Conservation (phyloP, 345 rosid genomes). For the Abelmoschus esculentus region DNA sequence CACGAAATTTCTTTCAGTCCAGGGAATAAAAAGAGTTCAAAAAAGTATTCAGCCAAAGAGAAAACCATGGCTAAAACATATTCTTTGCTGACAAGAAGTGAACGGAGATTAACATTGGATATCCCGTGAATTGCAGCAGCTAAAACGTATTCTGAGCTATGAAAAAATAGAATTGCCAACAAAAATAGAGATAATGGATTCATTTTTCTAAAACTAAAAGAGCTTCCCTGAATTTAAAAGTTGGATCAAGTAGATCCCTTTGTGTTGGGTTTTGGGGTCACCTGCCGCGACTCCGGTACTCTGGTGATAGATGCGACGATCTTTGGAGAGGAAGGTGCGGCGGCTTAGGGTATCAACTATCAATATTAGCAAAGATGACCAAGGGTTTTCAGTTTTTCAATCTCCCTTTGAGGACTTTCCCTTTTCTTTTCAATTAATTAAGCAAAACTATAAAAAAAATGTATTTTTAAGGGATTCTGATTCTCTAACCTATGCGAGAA, state of each 20-base stretch:
- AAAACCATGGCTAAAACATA: conserved; percentile 49
- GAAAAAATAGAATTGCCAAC: conserved; percentile 49
- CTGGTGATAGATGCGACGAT: neutral
- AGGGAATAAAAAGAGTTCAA: conserved; percentile 39
- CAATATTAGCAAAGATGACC: neutral
- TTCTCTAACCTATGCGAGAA: too few species aligned
- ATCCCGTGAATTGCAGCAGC: conserved; percentile 45
- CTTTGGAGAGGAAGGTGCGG: neutral
- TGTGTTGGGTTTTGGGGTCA: neutral
- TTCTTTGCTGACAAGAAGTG: conserved; percentile 53
- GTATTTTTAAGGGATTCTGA: too few species aligned
- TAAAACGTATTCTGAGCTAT: conserved; percentile 49
- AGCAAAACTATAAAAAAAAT: too few species aligned
- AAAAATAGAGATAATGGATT: conserved; percentile 36
- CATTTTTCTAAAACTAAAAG: conserved; percentile 6
- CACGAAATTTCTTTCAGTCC: conserved; percentile 47
- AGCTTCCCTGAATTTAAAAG: neutral
- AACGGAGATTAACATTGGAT: conserved; percentile 40
- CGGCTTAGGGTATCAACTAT: neutral
- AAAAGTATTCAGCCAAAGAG: conserved; percentile 43
- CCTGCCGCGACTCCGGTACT: neutral
- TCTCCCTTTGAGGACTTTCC: too few species aligned
- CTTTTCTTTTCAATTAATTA: too few species aligned
- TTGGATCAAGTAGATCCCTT: neutral
- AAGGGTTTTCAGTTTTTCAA: neutral